Conservation (phyloP, 2,329 filamentous ascomycete genomes). For the Aspergillus chevalieri region DNA sequence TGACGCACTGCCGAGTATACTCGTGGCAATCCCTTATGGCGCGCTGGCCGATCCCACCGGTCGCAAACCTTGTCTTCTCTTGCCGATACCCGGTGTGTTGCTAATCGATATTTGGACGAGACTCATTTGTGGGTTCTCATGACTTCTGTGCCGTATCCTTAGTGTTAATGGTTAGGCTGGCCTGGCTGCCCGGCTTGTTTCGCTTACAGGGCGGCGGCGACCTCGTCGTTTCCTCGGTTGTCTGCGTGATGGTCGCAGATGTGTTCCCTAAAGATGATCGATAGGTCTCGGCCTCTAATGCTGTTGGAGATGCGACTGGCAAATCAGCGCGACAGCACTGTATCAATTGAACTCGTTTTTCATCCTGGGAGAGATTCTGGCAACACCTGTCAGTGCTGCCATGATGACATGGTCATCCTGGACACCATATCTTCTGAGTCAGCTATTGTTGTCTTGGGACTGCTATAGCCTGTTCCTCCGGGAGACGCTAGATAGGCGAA, state of each 20-base stretch:
- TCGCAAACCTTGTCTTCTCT: slow-evolving; percentile 18
- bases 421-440: slow-evolving; percentile 15
- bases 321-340: slow-evolving; percentile 15
- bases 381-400: slow-evolving; percentile 21
- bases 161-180: slow-evolving; percentile 5
- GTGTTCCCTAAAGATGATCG: neutral
- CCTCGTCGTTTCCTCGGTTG: slow-evolving; percentile 13
- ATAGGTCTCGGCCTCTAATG: neutral
- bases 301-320: neutral
- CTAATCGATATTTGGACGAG: slow-evolving; percentile 20
- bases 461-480: slow-evolving; percentile 13
- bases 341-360: slow-evolving; percentile 15
- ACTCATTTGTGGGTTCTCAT: slow-evolving; percentile 19
- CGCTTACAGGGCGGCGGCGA: slow-evolving; percentile 22
- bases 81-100: slow-evolving; percentile 15
- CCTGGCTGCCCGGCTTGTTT: slow-evolving; percentile 22
- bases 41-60: slow-evolving; percentile 25
- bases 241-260: slow-evolving; percentile 22
- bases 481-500: slow-evolving; percentile 13
- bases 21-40: slow-evolving; percentile 24
- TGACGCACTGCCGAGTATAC: slow-evolving; percentile 21
- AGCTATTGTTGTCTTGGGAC: slow-evolving; percentile 3
- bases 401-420: slow-evolving; percentile 20
- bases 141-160: neutral
- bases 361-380: slow-evolving; percentile 19